A percentile compares a stretch with the other conserved stretches of the same genome.
Conservation (phyloP, 2,329 filamentous ascomycete genomes). For the Diaporthe amygdali region DNA sequence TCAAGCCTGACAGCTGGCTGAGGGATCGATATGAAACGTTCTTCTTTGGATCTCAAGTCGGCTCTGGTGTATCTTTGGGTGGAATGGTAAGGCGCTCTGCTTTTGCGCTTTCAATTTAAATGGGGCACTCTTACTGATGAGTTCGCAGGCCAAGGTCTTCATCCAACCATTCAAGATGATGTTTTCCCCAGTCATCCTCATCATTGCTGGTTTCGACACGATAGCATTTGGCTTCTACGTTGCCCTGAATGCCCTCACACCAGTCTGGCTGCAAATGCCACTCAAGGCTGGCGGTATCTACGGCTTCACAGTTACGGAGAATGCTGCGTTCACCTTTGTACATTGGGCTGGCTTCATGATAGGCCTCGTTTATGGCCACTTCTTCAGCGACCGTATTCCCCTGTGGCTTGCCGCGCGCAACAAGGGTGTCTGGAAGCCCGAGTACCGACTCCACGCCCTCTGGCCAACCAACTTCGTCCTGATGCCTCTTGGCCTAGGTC, state of each 20-base stretch:
- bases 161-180: conserved; percentile 33
- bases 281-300: conserved; percentile 42
- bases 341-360: conserved; percentile 45
- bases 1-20: conserved; percentile 29
- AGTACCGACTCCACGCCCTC: conserved; percentile 42
- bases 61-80: conserved; percentile 19
- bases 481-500: conserved; percentile 39
- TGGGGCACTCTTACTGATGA: not conserved
- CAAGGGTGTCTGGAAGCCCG: conserved; percentile 42
- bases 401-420: conserved; percentile 37
- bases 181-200: conserved; percentile 41
- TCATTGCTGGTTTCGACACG: conserved; percentile 45
- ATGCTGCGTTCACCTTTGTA: conserved; percentile 43
- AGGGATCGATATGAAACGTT: conserved; percentile 36
- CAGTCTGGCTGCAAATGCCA: conserved; percentile 45
- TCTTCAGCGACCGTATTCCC: conserved; percentile 44
- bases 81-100: conserved; percentile 18
- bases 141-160: conserved; percentile 22
- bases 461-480: conserved; percentile 36
- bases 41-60: conserved; percentile 32
- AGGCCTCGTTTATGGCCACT: conserved; percentile 41
- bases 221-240: conserved; percentile 49
- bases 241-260: conserved; percentile 43
- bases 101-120: accelerated
- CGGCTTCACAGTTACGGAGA: conserved; percentile 45